Conservation (phyloP, 352 stramenopile genomes). For the Phytophthora foliorum region DNA sequence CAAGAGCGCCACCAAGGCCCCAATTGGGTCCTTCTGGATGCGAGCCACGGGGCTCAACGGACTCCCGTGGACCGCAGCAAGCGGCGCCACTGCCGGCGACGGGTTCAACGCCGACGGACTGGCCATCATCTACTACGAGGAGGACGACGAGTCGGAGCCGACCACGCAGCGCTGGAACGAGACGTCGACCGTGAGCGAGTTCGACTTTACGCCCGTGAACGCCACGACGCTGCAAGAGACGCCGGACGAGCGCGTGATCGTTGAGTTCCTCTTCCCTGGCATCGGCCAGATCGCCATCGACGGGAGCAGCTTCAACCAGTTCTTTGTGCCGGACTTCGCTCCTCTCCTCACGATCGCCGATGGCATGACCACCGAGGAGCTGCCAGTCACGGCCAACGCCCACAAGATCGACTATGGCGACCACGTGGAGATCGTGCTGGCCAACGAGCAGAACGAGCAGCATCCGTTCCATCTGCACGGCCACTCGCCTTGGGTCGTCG, state of each 20-base stretch:
- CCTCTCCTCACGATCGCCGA: constrained; percentile 34
- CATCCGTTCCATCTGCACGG: constrained; percentile 48
- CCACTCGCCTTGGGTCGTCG: constrained; percentile 34
- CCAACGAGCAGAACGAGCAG: constrained; percentile 36
- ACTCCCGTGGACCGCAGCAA: constrained; percentile 28
- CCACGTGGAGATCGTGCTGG: constrained; percentile 40
- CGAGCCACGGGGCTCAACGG: constrained; percentile 26
- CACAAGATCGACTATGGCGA: constrained; percentile 11
- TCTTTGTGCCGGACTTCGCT: constrained; percentile 27
- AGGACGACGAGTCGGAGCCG: constrained; percentile 12
- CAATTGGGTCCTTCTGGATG: constrained; percentile 38
- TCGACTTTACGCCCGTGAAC: constrained; percentile 35
- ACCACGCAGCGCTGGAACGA: constrained; percentile 22
- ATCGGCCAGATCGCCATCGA: constrained; percentile 36
- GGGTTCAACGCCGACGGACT: constrained; percentile 40
- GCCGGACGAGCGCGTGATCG: constrained; percentile 28
- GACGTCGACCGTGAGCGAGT: constrained; percentile 28
- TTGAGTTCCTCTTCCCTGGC: constrained; percentile 33
- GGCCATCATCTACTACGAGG: constrained; percentile 29
- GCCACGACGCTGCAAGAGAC: constrained; percentile 13
- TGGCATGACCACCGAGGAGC: constrained; percentile 22
- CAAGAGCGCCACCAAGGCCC: constrained; percentile 19
- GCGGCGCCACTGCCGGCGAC: not conserved
- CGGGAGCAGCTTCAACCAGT: constrained; percentile 23
- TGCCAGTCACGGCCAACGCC: constrained; percentile 27